Evolutionary conservation across 2,329 filamentous ascomycete species (phyloP).

Genomic region (Colletotrichum limetticola): DNA sequence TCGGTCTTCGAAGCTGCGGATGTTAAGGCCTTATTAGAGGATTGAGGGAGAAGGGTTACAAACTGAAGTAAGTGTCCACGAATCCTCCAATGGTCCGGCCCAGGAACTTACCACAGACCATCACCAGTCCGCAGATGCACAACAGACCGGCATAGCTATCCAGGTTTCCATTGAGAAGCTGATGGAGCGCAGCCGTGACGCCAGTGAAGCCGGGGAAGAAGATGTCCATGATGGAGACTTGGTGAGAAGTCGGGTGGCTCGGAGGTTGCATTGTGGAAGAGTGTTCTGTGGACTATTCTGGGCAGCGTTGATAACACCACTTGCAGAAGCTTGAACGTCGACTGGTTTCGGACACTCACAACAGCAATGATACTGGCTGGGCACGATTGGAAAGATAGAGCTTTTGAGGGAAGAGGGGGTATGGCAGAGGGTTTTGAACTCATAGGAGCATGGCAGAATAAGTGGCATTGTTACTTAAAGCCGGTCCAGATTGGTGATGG

Average conservation of each 20-base stretch:
- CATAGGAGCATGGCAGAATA: too few species aligned
- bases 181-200: neutral
- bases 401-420: too few species aligned
- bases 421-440: too few species aligned
- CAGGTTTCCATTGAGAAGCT: slow-evolving; percentile 15
- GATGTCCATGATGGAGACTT: slow-evolving; percentile 2
- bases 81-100: slow-evolving; percentile 44
- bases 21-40: neutral
- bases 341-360: neutral
- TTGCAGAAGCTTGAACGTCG: neutral
- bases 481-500: too few species aligned
- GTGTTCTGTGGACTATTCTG: neutral
- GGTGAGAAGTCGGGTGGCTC: neutral
- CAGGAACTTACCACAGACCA: slow-evolving; percentile 36
- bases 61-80: slow-evolving; percentile 7
- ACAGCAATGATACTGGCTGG: neutral
- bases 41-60: neutral
- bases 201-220: slow-evolving; percentile 10
- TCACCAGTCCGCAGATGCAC: slow-evolving; percentile 40
- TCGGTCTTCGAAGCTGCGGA: neutral
- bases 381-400: too few species aligned
- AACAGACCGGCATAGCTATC: slow-evolving; percentile 1
- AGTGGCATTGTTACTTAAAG: too few species aligned
- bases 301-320: neutral
- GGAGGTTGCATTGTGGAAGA: neutral